phyloP scores from a whole-genome alignment of 139 green algal genomes.

The Coccomyxa sp. region DNA sequence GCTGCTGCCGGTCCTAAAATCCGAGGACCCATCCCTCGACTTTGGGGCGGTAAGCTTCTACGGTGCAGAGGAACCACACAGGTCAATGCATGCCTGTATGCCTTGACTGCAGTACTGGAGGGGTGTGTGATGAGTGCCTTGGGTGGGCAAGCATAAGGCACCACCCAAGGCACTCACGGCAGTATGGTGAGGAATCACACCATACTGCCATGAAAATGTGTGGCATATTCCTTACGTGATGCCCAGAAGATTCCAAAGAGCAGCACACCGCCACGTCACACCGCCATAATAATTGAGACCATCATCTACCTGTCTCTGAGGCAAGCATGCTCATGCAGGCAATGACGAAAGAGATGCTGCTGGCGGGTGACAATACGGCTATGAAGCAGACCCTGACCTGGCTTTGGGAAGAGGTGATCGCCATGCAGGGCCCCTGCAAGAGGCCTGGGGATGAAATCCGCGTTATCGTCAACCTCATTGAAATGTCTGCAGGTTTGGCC shows the following conservation, averaged over 20 bases:
- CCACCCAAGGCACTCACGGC: no score
- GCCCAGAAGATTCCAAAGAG: no score
- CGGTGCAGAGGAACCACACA: neutral
- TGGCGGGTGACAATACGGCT: neutral
- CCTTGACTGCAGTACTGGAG: no score
- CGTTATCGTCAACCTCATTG: neutral
- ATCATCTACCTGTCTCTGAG: no score
- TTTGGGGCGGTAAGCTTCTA: neutral
- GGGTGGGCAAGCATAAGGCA: no score
- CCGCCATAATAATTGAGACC: no score
- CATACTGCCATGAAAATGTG: no score
- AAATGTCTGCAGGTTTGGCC: neutral
- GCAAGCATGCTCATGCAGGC: no score
- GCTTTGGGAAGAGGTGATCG: neutral
- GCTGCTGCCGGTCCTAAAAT: slow-evolving; percentile 5
- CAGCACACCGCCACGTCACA: no score
- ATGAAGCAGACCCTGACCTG: neutral
- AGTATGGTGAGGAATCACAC: no score
- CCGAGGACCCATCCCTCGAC: slow-evolving; percentile 7
- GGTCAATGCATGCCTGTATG: neutral
- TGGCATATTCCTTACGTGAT: no score
- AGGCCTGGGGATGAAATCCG: slow-evolving; percentile 6
- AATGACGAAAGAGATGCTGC: neutral
- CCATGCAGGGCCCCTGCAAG: neutral
- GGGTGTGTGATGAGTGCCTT: neutral